Conservation (phyloP, 1,284 basidiomycete genomes). For the Trametes pubescens region DNA sequence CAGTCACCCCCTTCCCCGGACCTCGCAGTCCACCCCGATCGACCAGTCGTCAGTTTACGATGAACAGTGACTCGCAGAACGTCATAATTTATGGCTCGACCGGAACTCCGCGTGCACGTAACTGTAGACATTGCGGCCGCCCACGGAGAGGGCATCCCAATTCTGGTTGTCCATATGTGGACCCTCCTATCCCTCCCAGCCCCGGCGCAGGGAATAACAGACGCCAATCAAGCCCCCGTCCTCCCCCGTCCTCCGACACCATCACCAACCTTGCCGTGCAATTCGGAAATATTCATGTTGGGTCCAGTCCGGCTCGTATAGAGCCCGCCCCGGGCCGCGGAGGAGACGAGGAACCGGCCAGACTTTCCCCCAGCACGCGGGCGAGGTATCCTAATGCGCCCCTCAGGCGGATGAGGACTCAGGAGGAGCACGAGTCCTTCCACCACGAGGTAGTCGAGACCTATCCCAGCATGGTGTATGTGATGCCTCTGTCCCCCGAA, state of each 20-base stretch:
- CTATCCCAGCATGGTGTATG: background rate
- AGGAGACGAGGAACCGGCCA: background rate
- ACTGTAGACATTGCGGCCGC: constrained; percentile 54
- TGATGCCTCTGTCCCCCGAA: background rate
- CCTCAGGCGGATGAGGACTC: background rate
- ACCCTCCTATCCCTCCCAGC: constrained; percentile 39
- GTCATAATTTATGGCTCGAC: background rate
- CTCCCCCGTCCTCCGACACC: too few species aligned
- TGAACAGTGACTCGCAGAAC: background rate
- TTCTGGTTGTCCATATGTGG: constrained; percentile 58
- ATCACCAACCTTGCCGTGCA: too few species aligned
- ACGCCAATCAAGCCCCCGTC: too few species aligned
- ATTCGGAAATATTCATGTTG: too few species aligned
- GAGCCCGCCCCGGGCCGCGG: background rate
- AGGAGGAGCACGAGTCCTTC: background rate
- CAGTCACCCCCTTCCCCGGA: background rate
- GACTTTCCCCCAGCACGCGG: background rate
- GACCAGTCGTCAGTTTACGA: background rate
- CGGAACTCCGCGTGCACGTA: background rate
- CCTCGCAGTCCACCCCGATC: background rate
- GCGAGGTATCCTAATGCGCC: background rate
- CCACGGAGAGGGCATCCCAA: constrained; percentile 64
- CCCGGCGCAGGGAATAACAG: background rate
- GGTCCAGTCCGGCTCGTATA: background rate
- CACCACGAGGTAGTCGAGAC: background rate